Base-by-base conservation (phyloP, 208 protist genomes). In the Herpetomonas muscarum region DNA sequence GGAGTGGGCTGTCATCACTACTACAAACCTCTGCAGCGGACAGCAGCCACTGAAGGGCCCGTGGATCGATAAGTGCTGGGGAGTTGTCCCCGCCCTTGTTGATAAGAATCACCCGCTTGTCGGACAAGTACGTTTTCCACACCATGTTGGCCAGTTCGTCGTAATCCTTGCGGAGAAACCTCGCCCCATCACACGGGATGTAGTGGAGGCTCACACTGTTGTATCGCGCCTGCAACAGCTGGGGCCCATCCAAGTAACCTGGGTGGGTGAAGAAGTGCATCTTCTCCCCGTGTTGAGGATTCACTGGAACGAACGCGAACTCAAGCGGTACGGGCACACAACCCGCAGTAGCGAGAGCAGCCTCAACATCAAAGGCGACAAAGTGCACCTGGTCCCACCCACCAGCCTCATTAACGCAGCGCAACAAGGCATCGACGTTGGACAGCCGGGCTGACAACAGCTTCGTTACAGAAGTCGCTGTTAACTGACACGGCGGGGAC, bases 31-130 rank as follows among this genome's bases (percentile, higher is more conserved):
- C 25, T 0, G 69, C 73, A 0, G 70, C 80, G 0, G 51, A 75
- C 57, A 79, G 82, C 13, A 85, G 54, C 77, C 81, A 88, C 24
- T 67, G 76, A 13, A 89, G 26, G 12, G 74, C 76, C 29, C 82
- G 67, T 50, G 76, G 21, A 54, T 85, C 71, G 60, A 79, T 78
- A 12, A 73, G 12, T 41, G 68, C 58, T 4, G 74, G 74, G 28
- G 28, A 61, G 12, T 31, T 28, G 17, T 39, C 6, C 1, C 42
- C 31, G 3, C 76, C 79, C 29, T 90, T 80, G 56, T 72, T 84
- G 52, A 90, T 71, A 49, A 90, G 52, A n/a, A 87, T 65, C n/a
- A 81, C 68, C 7, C 46, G 31, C 19, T 57, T 50, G 55, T 61
- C 45, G n/a, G 24, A 24, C 28, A 87, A 39, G 51, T 64, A 83